Conservation (phyloP, 1,284 basidiomycete species). For the Ceratorhiza oryzae-sativae region DNA sequence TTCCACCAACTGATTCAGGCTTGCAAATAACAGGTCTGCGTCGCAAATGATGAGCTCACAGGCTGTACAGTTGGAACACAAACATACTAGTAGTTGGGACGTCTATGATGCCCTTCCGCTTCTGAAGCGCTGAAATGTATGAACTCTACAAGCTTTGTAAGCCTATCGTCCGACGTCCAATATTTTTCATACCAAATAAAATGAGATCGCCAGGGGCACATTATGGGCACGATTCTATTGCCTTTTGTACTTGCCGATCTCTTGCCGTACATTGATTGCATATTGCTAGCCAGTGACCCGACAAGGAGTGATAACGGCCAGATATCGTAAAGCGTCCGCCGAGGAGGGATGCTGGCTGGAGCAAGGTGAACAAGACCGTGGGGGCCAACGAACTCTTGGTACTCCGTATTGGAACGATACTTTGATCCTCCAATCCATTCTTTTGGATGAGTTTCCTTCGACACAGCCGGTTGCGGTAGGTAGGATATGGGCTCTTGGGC, state of each 20-base stretch:
- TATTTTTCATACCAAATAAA: slow-evolving; percentile 66
- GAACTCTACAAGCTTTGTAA: slow-evolving; percentile 58
- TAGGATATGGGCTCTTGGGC: too few relatives aligned
- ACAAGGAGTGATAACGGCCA: slow-evolving; percentile 74
- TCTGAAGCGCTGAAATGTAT: slow-evolving; percentile 67
- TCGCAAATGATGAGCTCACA: too few relatives aligned
- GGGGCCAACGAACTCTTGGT: neutral
- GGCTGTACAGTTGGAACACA: too few relatives aligned
- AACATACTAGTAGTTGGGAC: slow-evolving; percentile 63
- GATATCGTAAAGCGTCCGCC: slow-evolving; percentile 67
- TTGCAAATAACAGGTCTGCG: slow-evolving; percentile 59
- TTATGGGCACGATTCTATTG: slow-evolving; percentile 57
- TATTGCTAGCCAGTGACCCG: slow-evolving; percentile 39
- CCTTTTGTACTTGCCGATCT: too few relatives aligned
- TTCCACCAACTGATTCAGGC: slow-evolving; percentile 67
- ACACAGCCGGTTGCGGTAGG: neutral
- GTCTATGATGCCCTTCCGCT: slow-evolving; percentile 65
- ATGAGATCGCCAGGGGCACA: slow-evolving; percentile 72
- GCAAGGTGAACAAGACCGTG: slow-evolving; percentile 50
- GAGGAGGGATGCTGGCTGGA: slow-evolving; percentile 67
- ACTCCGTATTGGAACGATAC: neutral
- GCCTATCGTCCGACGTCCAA: neutral
- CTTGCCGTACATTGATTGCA: too few relatives aligned
- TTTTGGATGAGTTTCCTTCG: neutral
- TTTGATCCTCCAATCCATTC: neutral